phyloP scores from a whole-genome alignment of 1,139 yeast genomes.

The Hemisphaericaspora lyxosophila region DNA sequence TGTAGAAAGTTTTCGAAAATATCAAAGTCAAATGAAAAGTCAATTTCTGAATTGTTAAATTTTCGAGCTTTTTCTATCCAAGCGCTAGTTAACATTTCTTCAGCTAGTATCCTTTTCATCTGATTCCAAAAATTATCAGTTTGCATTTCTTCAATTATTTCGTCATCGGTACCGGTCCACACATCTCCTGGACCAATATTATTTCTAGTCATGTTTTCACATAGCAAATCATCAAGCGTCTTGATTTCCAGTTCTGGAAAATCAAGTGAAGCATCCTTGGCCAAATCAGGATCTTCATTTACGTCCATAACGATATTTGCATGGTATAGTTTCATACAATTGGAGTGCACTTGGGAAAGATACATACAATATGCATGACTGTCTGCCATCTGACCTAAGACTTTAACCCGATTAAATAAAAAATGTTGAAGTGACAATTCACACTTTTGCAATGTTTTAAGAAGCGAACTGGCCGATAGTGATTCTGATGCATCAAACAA shows the following conservation, averaged over 20 bases:
- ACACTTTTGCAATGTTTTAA: neutral
- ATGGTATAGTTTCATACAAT: slow-evolving; percentile 4
- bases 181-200: neutral
- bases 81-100: slow-evolving; percentile 8
- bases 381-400: slow-evolving; percentile 3
- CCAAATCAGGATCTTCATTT: slow-evolving; percentile 2
- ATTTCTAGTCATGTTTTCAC: slow-evolving; percentile 4
- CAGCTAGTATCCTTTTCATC: slow-evolving; percentile 5
- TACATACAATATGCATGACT: slow-evolving; percentile 8
- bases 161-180: slow-evolving; percentile 6
- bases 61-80: slow-evolving; percentile 7
- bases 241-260: slow-evolving; percentile 4
- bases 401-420: neutral
- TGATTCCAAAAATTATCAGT: slow-evolving; percentile 11
- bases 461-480: neutral
- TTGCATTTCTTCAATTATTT: slow-evolving; percentile 10
- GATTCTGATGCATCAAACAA: neutral
- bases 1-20: no score
- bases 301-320: neutral
- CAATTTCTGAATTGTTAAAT: slow-evolving; percentile 1
- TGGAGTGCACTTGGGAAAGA: slow-evolving; percentile 8
- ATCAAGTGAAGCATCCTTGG: slow-evolving; percentile 3
- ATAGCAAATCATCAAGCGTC: slow-evolving; percentile 11
- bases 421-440: slow-evolving; percentile 2
- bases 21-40: no score